Base-by-base conservation (phyloP, 2,329 filamentous ascomycete species). In the Lachnellula occidentalis region DNA sequence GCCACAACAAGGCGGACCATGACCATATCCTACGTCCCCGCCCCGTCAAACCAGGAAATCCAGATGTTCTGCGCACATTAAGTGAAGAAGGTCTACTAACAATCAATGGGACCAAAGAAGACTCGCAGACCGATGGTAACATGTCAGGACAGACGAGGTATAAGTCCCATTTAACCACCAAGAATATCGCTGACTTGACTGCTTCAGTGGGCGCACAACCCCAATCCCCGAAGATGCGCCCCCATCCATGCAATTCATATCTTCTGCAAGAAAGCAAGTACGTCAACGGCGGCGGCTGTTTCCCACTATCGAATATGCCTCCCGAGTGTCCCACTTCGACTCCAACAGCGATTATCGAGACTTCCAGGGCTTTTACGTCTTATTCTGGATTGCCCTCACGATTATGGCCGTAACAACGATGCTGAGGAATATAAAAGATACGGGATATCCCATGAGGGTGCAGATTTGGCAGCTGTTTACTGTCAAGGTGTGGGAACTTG, bases 331-430 rank as follows among this genome's bases (percentile, higher is more conserved):
- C 17, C 92, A 99, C 73, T 96, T 99, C 69, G 94, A 99, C 68
- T 91, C 92, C 0, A 80, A 83, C 48, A 95, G 89, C 71, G 91
- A 96, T 66, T 92, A 97, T 70, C 85, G 85, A 66, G 91, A 99
- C 72, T 99, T 99, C 70, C 85, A 90, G 65, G 94, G 94, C 68
- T 99, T 99, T 80, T 99, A 96, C 74, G 90, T 94, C 51, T 81
- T 99, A 37, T 99, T 99, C 74, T 99, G 94, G 94, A 92, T 99
- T 61, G 90, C 90, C 9, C 78, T 99, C 56, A 90, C 89, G 63
- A 95, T 99, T 71, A 96, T 99, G 92, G 90, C 92, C 65, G 86
- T 96, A 59, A 97, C 92, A 2, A 89, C 89, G n/a, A 90, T 91
- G 77, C 74, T 96, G 66, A 85, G 92, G 66, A 97, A 96, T 71